Percentiles rank a stretch among this genome's conserved stretches.
Evolutionary conservation across 805 yeast species (phyloP).

Genomic region (Starmerella kuoi): DNA sequence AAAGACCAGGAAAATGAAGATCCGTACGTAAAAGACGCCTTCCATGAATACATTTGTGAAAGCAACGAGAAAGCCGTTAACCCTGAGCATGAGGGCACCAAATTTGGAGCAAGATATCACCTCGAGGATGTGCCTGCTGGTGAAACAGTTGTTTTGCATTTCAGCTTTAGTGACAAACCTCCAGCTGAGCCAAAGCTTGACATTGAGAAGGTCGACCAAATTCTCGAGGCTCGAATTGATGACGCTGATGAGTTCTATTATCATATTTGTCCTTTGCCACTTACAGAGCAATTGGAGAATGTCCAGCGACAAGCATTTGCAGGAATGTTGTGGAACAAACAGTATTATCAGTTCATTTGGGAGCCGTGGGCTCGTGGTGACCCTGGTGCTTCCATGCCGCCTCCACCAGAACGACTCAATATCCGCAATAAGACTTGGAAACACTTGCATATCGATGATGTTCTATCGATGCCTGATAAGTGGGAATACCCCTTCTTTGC

Average conservation of each 20-base stretch:
- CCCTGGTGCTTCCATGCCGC: conserved; percentile 59
- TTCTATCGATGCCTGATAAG: conserved; percentile 81
- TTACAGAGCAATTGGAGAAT: conserved; percentile 63
- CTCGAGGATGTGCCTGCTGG: conserved; percentile 77
- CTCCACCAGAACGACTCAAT: conserved; percentile 67
- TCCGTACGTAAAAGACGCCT: conserved; percentile 71
- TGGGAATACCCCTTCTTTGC: conserved; percentile 96
- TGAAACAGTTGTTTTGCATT: conserved; percentile 74
- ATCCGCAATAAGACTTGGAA: conserved; percentile 86
- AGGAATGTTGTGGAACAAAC: conserved; percentile 87
- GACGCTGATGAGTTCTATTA: conserved; percentile 92
- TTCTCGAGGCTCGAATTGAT: conserved; percentile 57
- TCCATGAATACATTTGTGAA: conserved; percentile 69
- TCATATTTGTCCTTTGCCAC: conserved; percentile 75
- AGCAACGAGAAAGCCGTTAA: conserved; percentile 50
- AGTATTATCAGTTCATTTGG: conserved; percentile 76
- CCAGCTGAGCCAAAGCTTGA: conserved; percentile 36
- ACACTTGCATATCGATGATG: conserved; percentile 76
- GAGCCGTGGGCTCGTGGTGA: conserved; percentile 83
- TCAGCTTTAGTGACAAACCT: conserved; percentile 45
- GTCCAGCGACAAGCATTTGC: conserved; percentile 91
- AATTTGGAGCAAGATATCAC: conserved; percentile 70
- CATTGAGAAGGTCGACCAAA: conserved; percentile 59
- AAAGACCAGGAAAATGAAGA: conserved; percentile 41
- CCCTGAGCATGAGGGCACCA: conserved; percentile 64